Conservation (phyloP, 2,329 filamentous ascomycete genomes). For the Colletotrichum plurivorum region DNA sequence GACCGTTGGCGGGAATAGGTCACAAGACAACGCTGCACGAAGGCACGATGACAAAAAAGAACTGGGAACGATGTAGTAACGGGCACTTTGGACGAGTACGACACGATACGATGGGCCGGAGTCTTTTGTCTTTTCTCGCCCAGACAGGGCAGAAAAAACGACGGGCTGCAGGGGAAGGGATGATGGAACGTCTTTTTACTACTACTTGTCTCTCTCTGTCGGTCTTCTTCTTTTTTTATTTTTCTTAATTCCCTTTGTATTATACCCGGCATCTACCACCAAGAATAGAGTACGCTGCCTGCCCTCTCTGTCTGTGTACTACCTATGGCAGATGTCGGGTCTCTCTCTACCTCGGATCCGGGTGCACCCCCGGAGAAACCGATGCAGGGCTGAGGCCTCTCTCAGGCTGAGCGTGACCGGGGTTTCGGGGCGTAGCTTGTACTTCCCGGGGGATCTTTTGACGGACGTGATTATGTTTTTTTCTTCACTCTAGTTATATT, state of each 20-base stretch:
- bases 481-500: too few species aligned
- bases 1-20: conserved; percentile 15
- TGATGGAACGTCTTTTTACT: conserved; percentile 8
- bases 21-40: conserved; percentile 16
- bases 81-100: conserved; percentile 8
- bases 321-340: too few species aligned
- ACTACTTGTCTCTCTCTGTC: too few species aligned
- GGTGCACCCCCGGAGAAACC: conserved; percentile 8
- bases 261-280: conserved; percentile 35
- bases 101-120: conserved; percentile 10
- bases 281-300: conserved; percentile 28
- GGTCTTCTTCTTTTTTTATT: neutral
- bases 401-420: neutral
- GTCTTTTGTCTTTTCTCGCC: neutral
- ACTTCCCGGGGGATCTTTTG: neutral
- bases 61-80: neutral
- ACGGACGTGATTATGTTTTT: neutral
- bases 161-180: neutral
- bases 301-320: too few species aligned
- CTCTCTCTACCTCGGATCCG: neutral
- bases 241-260: conserved; percentile 27
- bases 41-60: neutral
- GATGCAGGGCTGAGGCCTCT: conserved; percentile 16
- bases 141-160: conserved; percentile 11
- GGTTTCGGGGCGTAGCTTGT: too few species aligned